These are phyloP conservation scores for Leccinum fuscescens DNA, from an alignment of 1,284 basidiomycete genomes.

Conservation along the genomic window DNA sequence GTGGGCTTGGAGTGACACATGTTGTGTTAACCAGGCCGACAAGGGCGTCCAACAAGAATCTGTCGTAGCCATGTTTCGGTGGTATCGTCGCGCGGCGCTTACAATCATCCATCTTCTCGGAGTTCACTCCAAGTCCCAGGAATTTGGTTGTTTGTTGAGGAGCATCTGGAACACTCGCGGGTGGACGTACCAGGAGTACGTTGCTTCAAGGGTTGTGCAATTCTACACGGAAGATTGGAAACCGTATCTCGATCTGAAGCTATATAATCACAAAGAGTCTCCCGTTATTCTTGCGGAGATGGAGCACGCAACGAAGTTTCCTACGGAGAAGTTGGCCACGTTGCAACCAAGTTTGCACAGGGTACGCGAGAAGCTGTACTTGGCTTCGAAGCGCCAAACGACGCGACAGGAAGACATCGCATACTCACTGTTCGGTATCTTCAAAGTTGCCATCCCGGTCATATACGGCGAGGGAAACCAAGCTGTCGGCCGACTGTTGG, in stretches of 20 bases:
- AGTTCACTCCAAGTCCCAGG: background rate
- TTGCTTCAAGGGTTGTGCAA: background rate
- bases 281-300: background rate
- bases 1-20: background rate
- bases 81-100: background rate
- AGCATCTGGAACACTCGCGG: background rate
- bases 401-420: background rate
- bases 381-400: background rate
- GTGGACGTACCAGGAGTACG: background rate
- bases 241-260: background rate
- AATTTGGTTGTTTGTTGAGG: background rate
- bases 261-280: background rate
- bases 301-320: background rate
- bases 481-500: background rate
- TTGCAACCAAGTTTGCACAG: background rate
- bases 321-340: background rate
- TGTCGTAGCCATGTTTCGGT: background rate
- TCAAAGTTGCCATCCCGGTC: background rate
- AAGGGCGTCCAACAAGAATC: background rate
- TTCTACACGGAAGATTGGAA: background rate
- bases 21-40: background rate
- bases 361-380: background rate
- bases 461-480: background rate
- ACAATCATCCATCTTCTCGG: background rate
- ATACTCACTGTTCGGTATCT: background rate